Evolutionary conservation across 306 rosid species (phyloP).

Genomic region (Lagenaria siceraria): DNA sequence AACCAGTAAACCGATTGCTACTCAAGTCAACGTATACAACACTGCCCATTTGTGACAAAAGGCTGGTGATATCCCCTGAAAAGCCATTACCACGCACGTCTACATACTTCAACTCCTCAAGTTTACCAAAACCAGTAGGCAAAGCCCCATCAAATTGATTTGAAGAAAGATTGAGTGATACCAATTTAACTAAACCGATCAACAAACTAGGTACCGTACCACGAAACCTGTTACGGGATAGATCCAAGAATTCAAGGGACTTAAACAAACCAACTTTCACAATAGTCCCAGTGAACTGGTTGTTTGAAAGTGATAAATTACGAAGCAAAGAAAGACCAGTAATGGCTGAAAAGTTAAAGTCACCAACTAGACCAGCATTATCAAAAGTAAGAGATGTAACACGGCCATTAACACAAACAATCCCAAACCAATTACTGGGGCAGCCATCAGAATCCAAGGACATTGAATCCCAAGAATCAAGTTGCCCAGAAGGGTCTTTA

Average conservation of each 20-base stretch:
- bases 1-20: constrained; percentile 50
- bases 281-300: constrained; percentile 47
- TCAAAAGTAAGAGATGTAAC: constrained; percentile 43
- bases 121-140: constrained; percentile 39
- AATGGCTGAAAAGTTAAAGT: constrained; percentile 43
- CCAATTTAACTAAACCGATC: constrained; percentile 23
- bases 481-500: constrained; percentile 42
- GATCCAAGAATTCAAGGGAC: constrained; percentile 45
- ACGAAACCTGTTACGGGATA: constrained; percentile 46
- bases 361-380: constrained; percentile 52
- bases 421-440: constrained; percentile 58
- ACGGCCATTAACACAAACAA: constrained; percentile 39
- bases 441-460: constrained; percentile 61
- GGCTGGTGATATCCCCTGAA: constrained; percentile 47
- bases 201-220: constrained; percentile 32
- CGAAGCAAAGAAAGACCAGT: constrained; percentile 42
- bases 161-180: constrained; percentile 50
- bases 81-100: constrained; percentile 42
- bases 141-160: constrained; percentile 47
- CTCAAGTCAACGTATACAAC: constrained; percentile 56
- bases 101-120: constrained; percentile 33
- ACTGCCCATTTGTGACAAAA: constrained; percentile 45
- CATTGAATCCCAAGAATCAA: constrained; percentile 56
- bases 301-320: constrained; percentile 52
- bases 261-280: constrained; percentile 23